Conservation (phyloP, 1,284 basidiomycete genomes). For the Singerocomus rubriflavus region DNA sequence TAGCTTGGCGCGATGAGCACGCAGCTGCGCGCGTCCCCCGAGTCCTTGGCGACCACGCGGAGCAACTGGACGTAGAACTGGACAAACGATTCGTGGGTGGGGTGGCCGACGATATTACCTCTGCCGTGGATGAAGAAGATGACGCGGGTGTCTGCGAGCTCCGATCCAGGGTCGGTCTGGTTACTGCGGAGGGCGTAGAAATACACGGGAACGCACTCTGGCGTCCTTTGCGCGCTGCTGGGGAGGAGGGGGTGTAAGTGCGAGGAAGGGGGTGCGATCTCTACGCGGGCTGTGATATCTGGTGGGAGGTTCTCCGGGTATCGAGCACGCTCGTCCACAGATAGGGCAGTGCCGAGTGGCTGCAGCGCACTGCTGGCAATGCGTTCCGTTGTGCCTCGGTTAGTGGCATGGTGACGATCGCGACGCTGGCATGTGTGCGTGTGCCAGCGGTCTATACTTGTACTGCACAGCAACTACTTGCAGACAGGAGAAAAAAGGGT, state of each 20-base stretch:
- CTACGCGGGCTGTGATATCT: constrained; percentile 15
- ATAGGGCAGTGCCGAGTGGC: constrained; percentile 2
- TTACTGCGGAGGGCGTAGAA: too few species aligned
- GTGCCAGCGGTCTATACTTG: too few species aligned
- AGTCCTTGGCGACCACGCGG: constrained; percentile 1
- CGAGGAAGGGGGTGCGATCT: constrained; percentile 21
- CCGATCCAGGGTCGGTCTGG: background rate
- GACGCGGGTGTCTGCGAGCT: constrained; percentile 10
- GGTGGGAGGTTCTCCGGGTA: constrained; percentile 10
- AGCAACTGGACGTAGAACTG: constrained; percentile 18
- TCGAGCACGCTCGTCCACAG: constrained; percentile 22
- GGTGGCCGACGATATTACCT: constrained; percentile 22
- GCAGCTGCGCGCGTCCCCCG: constrained; percentile 3
- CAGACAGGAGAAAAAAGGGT: too few species aligned
- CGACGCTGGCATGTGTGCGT: too few species aligned
- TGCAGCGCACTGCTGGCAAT: background rate
- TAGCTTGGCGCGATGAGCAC: constrained; percentile 24
- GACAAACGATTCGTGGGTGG: constrained; percentile 1
- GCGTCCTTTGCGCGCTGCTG: constrained; percentile 7
- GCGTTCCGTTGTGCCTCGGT: constrained; percentile 18
- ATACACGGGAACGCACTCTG: background rate
- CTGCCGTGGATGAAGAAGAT: constrained; percentile 29
- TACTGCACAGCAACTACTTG: too few species aligned
- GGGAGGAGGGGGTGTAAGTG: constrained; percentile 12
- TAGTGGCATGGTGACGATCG: constrained; percentile 13